Conservation (phyloP, 2,329 filamentous ascomycete genomes). For the Pseudofabraea citricarpa region DNA sequence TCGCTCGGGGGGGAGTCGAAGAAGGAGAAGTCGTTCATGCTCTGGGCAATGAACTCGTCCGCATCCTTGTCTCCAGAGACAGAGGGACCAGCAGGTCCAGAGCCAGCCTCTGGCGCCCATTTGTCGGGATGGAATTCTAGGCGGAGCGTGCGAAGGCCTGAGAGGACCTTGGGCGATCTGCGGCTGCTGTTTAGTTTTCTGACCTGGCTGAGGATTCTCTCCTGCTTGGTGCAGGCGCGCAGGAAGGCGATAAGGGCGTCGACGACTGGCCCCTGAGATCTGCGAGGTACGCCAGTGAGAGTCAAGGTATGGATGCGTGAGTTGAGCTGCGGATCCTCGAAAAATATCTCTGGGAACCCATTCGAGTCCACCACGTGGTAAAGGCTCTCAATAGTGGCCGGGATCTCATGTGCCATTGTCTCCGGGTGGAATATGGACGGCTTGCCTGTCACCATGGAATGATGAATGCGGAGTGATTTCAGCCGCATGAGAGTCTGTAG, state of each 20-base stretch:
- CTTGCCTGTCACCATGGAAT: conserved; percentile 50
- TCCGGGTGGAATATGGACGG: background rate
- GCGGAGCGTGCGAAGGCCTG: conserved; percentile 47
- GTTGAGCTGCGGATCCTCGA: conserved; percentile 48
- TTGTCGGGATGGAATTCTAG: conserved; percentile 42
- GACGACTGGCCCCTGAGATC: conserved; percentile 46
- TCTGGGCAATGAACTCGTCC: conserved; percentile 14
- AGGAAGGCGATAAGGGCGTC: conserved; percentile 44
- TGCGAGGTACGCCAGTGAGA: conserved; percentile 49
- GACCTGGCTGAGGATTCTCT: conserved; percentile 35
- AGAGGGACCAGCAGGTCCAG: conserved; percentile 4
- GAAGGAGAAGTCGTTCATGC: conserved; percentile 23
- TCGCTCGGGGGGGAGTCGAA: no score
- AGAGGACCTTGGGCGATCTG: conserved; percentile 38
- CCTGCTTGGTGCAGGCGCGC: conserved; percentile 41
- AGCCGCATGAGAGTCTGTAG: conserved; percentile 46
- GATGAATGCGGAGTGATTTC: conserved; percentile 49
- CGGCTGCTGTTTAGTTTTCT: conserved; percentile 19
- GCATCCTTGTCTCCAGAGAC: conserved; percentile 22
- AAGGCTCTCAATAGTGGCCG: background rate
- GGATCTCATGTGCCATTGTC: no score
- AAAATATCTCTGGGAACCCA: conserved; percentile 30
- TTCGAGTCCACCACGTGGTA: conserved; percentile 28
- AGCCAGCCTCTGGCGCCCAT: background rate
- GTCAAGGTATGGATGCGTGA: conserved; percentile 48